Evolutionary conservation across 495 filamentous ascomycete genomes (phyloP).

Genomic region (Parmelia sp.): DNA sequence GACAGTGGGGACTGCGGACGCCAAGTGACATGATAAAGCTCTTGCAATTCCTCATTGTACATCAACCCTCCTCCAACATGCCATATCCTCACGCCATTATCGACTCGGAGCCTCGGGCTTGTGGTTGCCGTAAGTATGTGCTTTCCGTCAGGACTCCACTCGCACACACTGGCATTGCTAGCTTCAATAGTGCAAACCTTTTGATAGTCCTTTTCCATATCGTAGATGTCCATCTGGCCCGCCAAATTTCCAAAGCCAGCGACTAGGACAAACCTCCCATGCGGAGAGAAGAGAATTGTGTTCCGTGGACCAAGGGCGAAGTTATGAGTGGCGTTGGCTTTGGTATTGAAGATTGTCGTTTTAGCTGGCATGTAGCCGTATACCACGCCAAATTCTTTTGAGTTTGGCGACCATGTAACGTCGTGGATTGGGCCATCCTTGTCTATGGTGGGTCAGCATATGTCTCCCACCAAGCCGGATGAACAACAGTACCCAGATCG

Average conservation of each 20-base stretch:
- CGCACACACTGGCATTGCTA: constrained; percentile 87
- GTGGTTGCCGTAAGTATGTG: constrained; percentile 95
- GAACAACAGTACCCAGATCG: constrained; percentile 54
- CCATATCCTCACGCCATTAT: constrained; percentile 95
- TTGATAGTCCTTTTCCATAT: constrained; percentile 80
- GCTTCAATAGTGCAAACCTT: constrained; percentile 94
- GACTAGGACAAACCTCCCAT: constrained; percentile 85
- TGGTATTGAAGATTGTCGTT: constrained; percentile 89
- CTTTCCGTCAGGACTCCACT: constrained; percentile 93
- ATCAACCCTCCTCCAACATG: constrained; percentile 83
- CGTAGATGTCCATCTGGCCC: constrained; percentile 96
- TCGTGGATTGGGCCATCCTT: constrained; percentile 98
- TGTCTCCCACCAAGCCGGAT: neutral
- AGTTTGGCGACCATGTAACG: constrained; percentile 95
- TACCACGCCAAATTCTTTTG: constrained; percentile 91
- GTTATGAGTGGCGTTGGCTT: constrained; percentile 68
- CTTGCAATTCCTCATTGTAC: constrained; percentile 90
- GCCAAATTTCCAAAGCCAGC: constrained; percentile 96
- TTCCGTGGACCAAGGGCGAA: constrained; percentile 86
- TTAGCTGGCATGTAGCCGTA: constrained; percentile 98
- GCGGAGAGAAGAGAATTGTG: constrained; percentile 90
- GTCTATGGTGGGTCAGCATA: constrained; percentile 44
- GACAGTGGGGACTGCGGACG: constrained; percentile 60
- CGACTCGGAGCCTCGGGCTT: constrained; percentile 85
- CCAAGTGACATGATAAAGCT: constrained; percentile 91